Percentiles rank a stretch among this genome's conserved stretches.
phyloP scores from a whole-genome alignment of 345 rosid genomes.

The Theobroma cacao region DNA sequence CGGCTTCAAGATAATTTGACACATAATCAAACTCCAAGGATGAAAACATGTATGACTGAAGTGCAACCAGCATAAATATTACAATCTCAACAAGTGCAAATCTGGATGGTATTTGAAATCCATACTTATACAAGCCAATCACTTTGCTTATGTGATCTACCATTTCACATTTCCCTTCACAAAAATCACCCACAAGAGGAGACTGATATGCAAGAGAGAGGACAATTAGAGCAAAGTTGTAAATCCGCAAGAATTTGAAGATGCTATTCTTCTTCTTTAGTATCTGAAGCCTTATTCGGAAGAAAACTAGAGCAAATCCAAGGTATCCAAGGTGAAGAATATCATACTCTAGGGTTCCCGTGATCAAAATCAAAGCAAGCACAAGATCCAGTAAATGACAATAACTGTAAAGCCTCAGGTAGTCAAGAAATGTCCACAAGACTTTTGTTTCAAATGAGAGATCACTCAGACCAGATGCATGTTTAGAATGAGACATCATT shows the following conservation, averaged over 20 bases:
- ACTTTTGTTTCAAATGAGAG: constrained; percentile 93
- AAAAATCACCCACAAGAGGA: constrained; percentile 73
- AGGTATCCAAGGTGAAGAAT: constrained; percentile 60
- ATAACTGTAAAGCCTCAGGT: constrained; percentile 78
- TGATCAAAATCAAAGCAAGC: constrained; percentile 68
- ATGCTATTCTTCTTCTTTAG: constrained; percentile 86
- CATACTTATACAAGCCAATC: constrained; percentile 89
- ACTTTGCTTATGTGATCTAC: constrained; percentile 60
- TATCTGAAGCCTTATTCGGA: constrained; percentile 68
- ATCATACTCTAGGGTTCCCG: constrained; percentile 63
- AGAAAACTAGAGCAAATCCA: constrained; percentile 49
- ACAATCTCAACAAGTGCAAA: constrained; percentile 90
- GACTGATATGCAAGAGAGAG: constrained; percentile 93
- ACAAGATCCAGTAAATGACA: constrained; percentile 91
- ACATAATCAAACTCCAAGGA: constrained; percentile 87
- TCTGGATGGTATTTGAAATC: constrained; percentile 86
- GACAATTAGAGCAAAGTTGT: constrained; percentile 80
- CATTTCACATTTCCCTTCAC: constrained; percentile 50
- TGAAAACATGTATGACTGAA: constrained; percentile 91
- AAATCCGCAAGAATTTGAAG: constrained; percentile 86
- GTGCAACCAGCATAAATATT: constrained; percentile 83
- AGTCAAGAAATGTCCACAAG: constrained; percentile 96
- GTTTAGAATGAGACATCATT: constrained; percentile 69
- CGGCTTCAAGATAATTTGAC: constrained; percentile 86
- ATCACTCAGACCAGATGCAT: constrained; percentile 81